Evolutionary conservation across 495 filamentous ascomycete genomes (phyloP).

Genomic region (Penicilliopsis zonata): DNA sequence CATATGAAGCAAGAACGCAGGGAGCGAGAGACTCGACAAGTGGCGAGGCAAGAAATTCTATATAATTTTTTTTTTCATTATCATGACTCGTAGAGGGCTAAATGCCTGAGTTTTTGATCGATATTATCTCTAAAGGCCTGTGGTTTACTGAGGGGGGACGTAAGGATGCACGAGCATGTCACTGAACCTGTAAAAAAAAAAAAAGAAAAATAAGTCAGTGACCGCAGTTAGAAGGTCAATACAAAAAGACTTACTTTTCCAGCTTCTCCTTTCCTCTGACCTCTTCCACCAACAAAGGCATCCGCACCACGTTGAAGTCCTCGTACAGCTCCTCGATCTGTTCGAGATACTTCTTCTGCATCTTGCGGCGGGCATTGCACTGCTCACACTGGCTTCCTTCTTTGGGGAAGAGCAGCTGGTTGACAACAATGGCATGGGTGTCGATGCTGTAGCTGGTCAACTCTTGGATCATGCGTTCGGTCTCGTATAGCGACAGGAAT

Average conservation of each 20-base stretch:
- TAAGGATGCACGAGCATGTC: slow-evolving; percentile 86
- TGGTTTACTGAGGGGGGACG: slow-evolving; percentile 53
- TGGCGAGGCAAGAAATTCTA: too few relatives aligned
- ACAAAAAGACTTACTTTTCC: slow-evolving; percentile 48
- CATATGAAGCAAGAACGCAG: neutral
- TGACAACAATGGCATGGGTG: slow-evolving; percentile 94
- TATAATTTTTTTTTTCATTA: too few relatives aligned
- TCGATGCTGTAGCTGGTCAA: slow-evolving; percentile 88
- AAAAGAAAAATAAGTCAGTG: slow-evolving; percentile 7
- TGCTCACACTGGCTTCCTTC: slow-evolving; percentile 81
- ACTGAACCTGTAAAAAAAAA: slow-evolving; percentile 48
- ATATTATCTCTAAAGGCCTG: too few relatives aligned
- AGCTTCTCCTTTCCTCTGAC: slow-evolving; percentile 89
- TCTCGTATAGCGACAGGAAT: slow-evolving; percentile 95
- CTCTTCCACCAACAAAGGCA: slow-evolving; percentile 91
- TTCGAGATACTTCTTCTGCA: slow-evolving; percentile 99
- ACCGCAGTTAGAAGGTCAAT: neutral
- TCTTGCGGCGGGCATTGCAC: slow-evolving; percentile 87
- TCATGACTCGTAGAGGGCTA: slow-evolving; percentile 29
- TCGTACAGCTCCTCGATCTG: slow-evolving; percentile 99
- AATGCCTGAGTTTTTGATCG: too few relatives aligned
- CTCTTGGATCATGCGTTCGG: slow-evolving; percentile 99
- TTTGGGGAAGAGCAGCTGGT: slow-evolving; percentile 91
- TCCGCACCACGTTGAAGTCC: slow-evolving; percentile 97
- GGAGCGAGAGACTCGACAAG: too few relatives aligned